Evolutionary conservation across 139 green algal genomes (phyloP).

Genomic region (Ulvella scutata): DNA sequence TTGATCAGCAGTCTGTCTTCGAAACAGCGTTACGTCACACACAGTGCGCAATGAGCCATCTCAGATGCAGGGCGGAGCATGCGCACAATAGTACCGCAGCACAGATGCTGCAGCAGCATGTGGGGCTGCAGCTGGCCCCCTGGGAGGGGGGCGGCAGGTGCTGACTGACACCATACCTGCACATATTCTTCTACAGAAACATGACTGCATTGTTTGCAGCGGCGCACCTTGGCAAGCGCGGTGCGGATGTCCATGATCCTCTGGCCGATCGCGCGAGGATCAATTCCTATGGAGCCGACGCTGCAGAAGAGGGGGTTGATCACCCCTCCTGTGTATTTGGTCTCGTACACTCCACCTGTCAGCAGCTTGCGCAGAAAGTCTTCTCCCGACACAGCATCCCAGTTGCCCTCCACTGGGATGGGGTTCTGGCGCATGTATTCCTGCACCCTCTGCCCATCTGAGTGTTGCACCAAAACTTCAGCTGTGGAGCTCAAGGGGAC

Average conservation of each 20-base stretch:
- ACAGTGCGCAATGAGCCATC: too few relatives aligned
- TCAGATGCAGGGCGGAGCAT: too few relatives aligned
- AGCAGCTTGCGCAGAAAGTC: constrained; percentile 41
- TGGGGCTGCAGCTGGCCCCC: too few relatives aligned
- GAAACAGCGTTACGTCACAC: too few relatives aligned
- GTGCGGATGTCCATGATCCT: constrained; percentile 40
- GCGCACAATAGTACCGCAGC: too few relatives aligned
- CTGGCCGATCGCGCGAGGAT: constrained; percentile 38
- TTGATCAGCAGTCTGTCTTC: too few relatives aligned
- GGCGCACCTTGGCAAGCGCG: neutral
- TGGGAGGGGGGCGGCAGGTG: too few relatives aligned
- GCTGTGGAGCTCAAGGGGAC: too few relatives aligned
- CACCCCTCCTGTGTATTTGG: constrained; percentile 8
- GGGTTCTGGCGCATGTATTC: neutral
- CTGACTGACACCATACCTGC: too few relatives aligned
- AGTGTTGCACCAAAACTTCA: neutral
- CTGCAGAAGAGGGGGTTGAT: constrained; percentile 13
- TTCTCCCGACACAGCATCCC: constrained; percentile 43
- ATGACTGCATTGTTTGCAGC: too few relatives aligned
- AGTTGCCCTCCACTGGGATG: constrained; percentile 17
- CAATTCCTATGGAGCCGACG: constrained; percentile 17
- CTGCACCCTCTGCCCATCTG: neutral
- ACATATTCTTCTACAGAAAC: too few relatives aligned
- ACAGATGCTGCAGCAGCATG: too few relatives aligned
- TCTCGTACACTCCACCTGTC: constrained; percentile 17